Percentiles rank a stretch among this genome's conserved stretches.
Evolutionary conservation across 2,329 filamentous ascomycete genomes (phyloP).

Genomic region (Helicocarpus griseus): DNA sequence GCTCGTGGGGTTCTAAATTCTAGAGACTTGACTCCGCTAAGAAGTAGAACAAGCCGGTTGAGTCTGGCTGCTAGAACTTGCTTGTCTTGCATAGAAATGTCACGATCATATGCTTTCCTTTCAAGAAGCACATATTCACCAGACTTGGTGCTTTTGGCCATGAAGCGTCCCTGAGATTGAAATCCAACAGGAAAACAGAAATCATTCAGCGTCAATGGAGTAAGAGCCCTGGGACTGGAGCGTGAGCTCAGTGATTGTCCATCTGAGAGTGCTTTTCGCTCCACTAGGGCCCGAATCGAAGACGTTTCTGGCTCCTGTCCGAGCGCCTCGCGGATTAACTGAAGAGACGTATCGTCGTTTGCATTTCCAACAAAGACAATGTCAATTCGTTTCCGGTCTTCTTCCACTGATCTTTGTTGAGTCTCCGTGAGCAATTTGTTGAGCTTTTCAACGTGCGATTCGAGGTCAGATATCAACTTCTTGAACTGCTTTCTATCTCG

Average conservation of each 20-base stretch:
- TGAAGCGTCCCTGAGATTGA: not conserved
- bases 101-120: not conserved
- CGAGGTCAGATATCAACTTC: conserved; percentile 1
- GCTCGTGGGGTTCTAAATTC: not conserved
- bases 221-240: not conserved
- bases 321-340: not conserved
- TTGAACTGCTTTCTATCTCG: not conserved
- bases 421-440: conserved; percentile 1
- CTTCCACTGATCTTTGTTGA: not conserved
- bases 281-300: not conserved
- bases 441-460: not conserved
- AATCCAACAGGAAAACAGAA: not conserved
- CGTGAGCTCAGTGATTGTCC: not conserved
- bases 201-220: not conserved
- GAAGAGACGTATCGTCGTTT: not conserved
- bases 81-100: not conserved
- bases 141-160: not conserved
- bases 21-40: not conserved
- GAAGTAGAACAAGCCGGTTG: not conserved
- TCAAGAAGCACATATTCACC: not conserved
- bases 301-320: not conserved
- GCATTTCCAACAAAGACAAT: conserved; percentile 1
- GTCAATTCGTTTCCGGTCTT: conserved; percentile 1
- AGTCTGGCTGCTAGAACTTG: conserved; percentile 1
- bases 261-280: not conserved